A percentile compares a stretch with the other conserved stretches of the same genome.
phyloP scores from a whole-genome alignment of 306 rosid genomes.

The Rubus parviflorus region DNA sequence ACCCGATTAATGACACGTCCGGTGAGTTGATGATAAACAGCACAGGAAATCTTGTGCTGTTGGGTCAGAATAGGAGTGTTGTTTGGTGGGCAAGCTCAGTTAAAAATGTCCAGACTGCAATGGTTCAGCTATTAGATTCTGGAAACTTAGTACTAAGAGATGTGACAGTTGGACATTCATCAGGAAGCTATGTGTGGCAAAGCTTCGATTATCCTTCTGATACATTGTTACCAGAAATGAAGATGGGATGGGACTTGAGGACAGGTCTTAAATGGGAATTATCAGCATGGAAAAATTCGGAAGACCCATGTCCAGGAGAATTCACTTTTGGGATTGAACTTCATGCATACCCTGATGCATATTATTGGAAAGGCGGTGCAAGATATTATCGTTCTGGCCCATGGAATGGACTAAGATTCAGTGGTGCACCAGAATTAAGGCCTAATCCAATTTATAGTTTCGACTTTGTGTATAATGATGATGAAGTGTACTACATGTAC shows the following conservation, averaged over 20 bases:
- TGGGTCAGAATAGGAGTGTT: constrained; percentile 14
- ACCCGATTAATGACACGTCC: constrained; percentile 39
- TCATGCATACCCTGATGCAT: constrained; percentile 33
- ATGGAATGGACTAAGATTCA: constrained; percentile 45
- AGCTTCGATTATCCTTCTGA: constrained; percentile 67
- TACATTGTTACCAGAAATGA: constrained; percentile 58
- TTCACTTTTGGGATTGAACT: constrained; percentile 35
- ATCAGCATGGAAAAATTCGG: constrained; percentile 43
- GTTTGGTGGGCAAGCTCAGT: constrained; percentile 39
- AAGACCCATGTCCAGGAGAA: constrained; percentile 54
- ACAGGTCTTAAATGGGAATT: constrained; percentile 33
- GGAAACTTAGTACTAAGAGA: constrained; percentile 53
- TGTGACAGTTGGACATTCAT: constrained; percentile 25
- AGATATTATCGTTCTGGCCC: constrained; percentile 40
- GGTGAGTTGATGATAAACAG: constrained; percentile 32
- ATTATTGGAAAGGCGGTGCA: constrained; percentile 32
- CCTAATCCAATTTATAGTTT: constrained; percentile 34
- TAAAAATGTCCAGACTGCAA: constrained; percentile 25
- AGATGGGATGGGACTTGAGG: constrained; percentile 51
- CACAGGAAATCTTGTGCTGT: constrained; percentile 24
- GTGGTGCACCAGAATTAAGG: constrained; percentile 32
- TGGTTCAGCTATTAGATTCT: constrained; percentile 38
- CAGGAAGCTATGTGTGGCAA: constrained; percentile 45
- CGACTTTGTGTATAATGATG: constrained; percentile 33
- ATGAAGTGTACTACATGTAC: constrained; percentile 46